Percentiles rank a stretch among this genome's conserved stretches.
These are phyloP conservation scores for Neurospora sp. DNA, from an alignment of 495 filamentous ascomycete genomes.

Conservation along the genomic window DNA sequence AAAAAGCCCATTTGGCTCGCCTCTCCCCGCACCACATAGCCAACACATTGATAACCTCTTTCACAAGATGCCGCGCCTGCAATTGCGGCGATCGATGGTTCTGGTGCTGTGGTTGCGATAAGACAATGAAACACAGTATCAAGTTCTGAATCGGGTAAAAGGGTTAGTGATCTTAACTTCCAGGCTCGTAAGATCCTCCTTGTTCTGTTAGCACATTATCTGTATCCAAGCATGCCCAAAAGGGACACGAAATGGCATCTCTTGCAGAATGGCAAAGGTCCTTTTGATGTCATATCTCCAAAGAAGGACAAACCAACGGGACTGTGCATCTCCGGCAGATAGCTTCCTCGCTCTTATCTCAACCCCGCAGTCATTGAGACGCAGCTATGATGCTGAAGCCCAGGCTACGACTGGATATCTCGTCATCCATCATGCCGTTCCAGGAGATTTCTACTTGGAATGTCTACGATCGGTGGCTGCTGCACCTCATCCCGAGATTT, in stretches of 20 bases:
- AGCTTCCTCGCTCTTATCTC: neutral
- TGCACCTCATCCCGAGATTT: slow-evolving; percentile 9
- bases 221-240: neutral
- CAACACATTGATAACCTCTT: neutral
- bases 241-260: neutral
- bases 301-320: neutral
- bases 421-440: neutral
- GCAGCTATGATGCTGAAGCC: neutral
- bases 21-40: neutral
- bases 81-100: neutral
- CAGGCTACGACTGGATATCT: neutral
- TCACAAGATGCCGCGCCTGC: neutral
- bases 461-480: slow-evolving; percentile 4
- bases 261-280: neutral
- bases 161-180: neutral
- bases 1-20: neutral
- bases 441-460: neutral
- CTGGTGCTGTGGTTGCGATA: neutral
- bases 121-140: neutral
- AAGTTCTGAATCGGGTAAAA: neutral
- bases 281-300: neutral
- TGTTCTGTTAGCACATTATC: neutral
- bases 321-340: neutral
- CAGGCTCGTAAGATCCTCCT: neutral
- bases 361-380: neutral